Percentiles rank a stretch among this genome's conserved stretches.
These are phyloP conservation scores for Blastobotrys parvus DNA, from an alignment of 805 yeast species.

Conservation along the genomic window DNA sequence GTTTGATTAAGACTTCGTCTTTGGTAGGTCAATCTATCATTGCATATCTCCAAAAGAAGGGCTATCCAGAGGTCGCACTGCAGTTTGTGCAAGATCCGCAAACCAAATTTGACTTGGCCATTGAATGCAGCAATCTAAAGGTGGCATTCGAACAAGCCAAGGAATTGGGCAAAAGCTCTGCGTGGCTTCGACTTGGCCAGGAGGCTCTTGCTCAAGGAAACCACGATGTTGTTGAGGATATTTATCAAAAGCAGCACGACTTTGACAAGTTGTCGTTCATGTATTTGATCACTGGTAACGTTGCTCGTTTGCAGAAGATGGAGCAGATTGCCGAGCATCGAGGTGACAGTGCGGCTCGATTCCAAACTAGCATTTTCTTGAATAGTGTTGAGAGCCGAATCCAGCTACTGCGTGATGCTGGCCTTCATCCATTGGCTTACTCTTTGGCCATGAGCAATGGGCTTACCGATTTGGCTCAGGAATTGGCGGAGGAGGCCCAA, in stretches of 20 bases:
- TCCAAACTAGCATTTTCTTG: conserved; percentile 74
- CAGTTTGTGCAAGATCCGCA: conserved; percentile 96
- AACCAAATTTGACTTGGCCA: conserved; percentile 89
- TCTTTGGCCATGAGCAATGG: conserved; percentile 87
- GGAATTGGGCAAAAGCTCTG: conserved; percentile 52
- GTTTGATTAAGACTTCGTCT: conserved; percentile 80
- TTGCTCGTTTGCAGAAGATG: conserved; percentile 70
- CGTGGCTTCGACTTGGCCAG: conserved; percentile 76
- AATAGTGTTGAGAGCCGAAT: conserved; percentile 71
- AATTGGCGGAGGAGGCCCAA: conserved; percentile 64
- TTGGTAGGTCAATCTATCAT: conserved; percentile 96
- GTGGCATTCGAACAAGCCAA: conserved; percentile 88
- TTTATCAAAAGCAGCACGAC: conserved; percentile 76
- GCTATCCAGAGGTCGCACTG: conserved; percentile 94
- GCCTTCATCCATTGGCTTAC: conserved; percentile 83
- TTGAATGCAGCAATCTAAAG: conserved; percentile 82
- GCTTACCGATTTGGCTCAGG: conserved; percentile 62
- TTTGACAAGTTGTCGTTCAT: conserved; percentile 87
- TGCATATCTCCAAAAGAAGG: conserved; percentile 87
- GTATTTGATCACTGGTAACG: conserved; percentile 78
- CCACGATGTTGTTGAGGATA: conserved; percentile 72
- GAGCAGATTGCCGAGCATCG: conserved; percentile 82
- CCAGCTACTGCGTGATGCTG: conserved; percentile 63
- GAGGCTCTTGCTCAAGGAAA: conserved; percentile 92
- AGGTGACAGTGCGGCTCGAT: conserved; percentile 67